Conservation (phyloP, 2,329 filamentous ascomycete species). For the Diaporthe ilicicola region DNA sequence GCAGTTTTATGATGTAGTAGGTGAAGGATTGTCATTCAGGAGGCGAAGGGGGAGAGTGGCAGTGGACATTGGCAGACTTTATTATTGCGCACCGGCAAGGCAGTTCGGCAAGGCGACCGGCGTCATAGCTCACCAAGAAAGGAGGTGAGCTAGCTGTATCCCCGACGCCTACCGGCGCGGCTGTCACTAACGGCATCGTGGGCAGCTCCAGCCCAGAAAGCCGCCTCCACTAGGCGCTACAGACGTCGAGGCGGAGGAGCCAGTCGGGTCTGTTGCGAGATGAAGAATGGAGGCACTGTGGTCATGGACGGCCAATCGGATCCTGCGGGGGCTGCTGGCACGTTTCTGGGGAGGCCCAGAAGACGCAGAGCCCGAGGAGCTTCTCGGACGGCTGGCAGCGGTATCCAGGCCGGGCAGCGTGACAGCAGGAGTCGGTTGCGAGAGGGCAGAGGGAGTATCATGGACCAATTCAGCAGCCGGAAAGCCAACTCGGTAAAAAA, state of each 20-base stretch:
- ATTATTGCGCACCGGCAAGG: constrained; percentile 22
- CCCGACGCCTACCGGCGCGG: constrained; percentile 23
- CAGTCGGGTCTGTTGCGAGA: not conserved
- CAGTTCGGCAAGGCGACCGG: constrained; percentile 24
- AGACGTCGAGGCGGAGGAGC: not conserved
- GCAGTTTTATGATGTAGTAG: not conserved
- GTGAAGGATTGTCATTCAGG: not conserved
- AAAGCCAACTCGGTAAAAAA: constrained; percentile 9
- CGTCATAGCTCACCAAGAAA: constrained; percentile 16
- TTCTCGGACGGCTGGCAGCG: constrained; percentile 1
- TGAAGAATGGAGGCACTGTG: not conserved
- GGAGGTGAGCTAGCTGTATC: constrained; percentile 9
- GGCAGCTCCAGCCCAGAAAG: not conserved
- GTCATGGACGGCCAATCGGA: constrained; percentile 14
- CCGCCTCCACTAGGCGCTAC: not conserved
- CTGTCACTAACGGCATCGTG: constrained; percentile 27
- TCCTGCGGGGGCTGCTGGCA: constrained; percentile 7
- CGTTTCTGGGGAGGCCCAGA: not conserved
- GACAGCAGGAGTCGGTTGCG: not conserved
- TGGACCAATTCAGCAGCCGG: constrained; percentile 22
- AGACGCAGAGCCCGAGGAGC: not conserved
- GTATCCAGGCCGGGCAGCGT: not conserved
- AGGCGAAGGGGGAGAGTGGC: not conserved
- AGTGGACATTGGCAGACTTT: constrained; percentile 15
- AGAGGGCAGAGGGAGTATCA: too few relatives aligned